Evolutionary conservation across 1,284 basidiomycete genomes (phyloP), one percentile per base, ranked within the genome.

Genomic region (Inonotus obliquus): DNA sequence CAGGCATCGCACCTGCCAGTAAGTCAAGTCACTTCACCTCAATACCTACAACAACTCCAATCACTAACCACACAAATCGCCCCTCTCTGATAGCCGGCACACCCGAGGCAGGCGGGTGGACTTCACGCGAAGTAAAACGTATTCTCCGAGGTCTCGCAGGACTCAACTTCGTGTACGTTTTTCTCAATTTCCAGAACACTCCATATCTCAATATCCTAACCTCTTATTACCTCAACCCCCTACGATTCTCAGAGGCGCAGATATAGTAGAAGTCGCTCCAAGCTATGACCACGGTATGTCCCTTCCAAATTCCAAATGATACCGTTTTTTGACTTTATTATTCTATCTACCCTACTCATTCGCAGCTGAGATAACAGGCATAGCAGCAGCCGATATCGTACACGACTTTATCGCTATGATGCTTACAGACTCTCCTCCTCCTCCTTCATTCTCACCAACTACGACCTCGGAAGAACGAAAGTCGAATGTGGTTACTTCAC

Each of bases 101-200:
- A 2, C 91, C 90, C 6, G 91, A 92, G 73, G 82, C 85, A 17
- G 91, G 91, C 44, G 89, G 89, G 13, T 91, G 87, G 87, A 90
- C 89, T 4, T 87, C 82, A n/a, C 81, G 90, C 54, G 89, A 92
- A 72, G 78, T 91, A 45, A 91, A 91, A 67, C 83, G 87, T 39
- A 91, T 92, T 64, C 77, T 92, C 57, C 83, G 90, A 60, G 90
- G 90, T 23, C 78, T 92, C 10, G 82, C 83, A 2, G 90, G 89
- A 4, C 73, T 92, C 38, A 91, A 92, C 69, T 86, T 91, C 61
- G 83, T 91, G 89, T 90, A 76, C 62, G 87, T 73, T n/a, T n/a
- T n/a, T n/a, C 73, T 92, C 38, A 91, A 92, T 69, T 86, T 91
- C 61, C 82, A 91, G 89, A 89, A 76, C 62, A 86, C 73, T 11